Evolutionary conservation across 805 yeast species (phyloP).

Genomic region (Zygotorulaspora florentina): DNA sequence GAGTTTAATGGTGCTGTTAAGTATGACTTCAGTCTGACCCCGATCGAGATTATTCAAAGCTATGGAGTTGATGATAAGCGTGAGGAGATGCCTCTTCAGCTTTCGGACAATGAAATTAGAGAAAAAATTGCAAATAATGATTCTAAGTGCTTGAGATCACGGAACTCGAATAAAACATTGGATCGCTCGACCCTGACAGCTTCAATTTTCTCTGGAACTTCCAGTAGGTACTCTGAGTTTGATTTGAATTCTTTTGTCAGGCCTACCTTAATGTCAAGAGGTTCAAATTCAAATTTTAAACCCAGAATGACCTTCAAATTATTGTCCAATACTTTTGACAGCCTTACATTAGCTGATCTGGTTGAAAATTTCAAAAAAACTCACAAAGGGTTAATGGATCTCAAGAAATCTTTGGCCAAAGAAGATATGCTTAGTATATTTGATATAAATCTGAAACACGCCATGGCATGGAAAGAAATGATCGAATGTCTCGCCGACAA

Average conservation of each 20-base stretch:
- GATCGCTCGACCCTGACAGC: neutral
- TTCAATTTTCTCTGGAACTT: constrained; percentile 13
- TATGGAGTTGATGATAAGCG: constrained; percentile 14
- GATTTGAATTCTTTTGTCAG: neutral
- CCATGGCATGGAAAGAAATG: constrained; percentile 30
- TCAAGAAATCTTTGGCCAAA: constrained; percentile 21
- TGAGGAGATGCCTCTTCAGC: neutral
- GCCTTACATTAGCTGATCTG: constrained; percentile 20
- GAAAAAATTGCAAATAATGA: neutral
- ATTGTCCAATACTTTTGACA: neutral
- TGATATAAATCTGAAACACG: constrained; percentile 19
- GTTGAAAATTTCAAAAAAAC: constrained; percentile 23
- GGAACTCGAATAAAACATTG: neutral
- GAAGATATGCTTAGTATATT: constrained; percentile 19
- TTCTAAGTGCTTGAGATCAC: neutral
- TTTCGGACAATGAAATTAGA: neutral
- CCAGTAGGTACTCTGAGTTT: constrained; percentile 21
- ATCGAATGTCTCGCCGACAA: constrained; percentile 26
- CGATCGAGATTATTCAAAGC: constrained; percentile 29
- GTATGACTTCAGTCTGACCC: constrained; percentile 27
- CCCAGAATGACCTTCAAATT: neutral
- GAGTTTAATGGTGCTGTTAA: constrained; percentile 19
- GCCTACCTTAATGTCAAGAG: neutral
- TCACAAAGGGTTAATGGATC: constrained; percentile 15
- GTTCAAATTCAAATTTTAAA: too few species aligned